A percentile compares a stretch with the other conserved stretches of the same genome.
These are phyloP conservation scores for Immersiporthe knoxdaviesiana DNA, from an alignment of 2,329 filamentous ascomycete species.

Conservation along the genomic window DNA sequence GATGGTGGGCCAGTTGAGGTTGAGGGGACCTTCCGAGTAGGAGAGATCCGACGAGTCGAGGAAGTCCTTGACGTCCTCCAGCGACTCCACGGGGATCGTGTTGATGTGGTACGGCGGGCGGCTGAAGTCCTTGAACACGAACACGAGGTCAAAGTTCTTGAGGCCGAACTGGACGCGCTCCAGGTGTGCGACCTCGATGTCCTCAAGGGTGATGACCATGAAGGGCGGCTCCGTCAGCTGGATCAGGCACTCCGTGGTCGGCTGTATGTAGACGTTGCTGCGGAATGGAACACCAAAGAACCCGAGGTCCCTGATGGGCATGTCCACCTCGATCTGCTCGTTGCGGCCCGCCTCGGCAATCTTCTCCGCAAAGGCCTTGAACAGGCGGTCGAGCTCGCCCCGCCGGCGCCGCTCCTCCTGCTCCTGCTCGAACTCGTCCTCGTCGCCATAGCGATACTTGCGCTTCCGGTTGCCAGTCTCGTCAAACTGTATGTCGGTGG, in stretches of 20 bases:
- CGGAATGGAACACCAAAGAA: constrained; percentile 97
- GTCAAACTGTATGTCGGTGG: constrained; percentile 97
- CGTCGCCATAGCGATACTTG: constrained; percentile 96
- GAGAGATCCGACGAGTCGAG: constrained; percentile 94
- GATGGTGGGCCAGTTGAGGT: constrained; percentile 98
- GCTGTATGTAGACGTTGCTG: constrained; percentile 93
- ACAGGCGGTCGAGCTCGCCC: constrained; percentile 91
- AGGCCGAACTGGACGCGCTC: constrained; percentile 96
- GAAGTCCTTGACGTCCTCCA: constrained; percentile 97
- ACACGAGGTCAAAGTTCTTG: constrained; percentile 98
- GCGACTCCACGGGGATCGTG: constrained; percentile 92
- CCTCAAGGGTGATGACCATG: constrained; percentile 90
- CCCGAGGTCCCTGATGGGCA: constrained; percentile 93
- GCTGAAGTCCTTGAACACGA: constrained; percentile 97
- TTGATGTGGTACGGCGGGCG: constrained; percentile 93
- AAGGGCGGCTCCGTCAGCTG: constrained; percentile 97
- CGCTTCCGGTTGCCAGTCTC: constrained; percentile 98
- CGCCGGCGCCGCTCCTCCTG: constrained; percentile 92
- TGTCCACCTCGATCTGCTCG: constrained; percentile 90
- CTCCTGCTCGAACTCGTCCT: constrained; percentile 98
- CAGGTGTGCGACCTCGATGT: constrained; percentile 94
- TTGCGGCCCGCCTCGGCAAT: constrained; percentile 93
- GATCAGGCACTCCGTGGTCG: constrained; percentile 94
- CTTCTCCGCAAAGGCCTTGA: constrained; percentile 96
- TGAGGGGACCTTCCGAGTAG: constrained; percentile 91